These are phyloP conservation scores for Sphagnum fallax DNA, from an alignment of 228 moss, liverwort and hornwort genomes.

Conservation along the genomic window DNA sequence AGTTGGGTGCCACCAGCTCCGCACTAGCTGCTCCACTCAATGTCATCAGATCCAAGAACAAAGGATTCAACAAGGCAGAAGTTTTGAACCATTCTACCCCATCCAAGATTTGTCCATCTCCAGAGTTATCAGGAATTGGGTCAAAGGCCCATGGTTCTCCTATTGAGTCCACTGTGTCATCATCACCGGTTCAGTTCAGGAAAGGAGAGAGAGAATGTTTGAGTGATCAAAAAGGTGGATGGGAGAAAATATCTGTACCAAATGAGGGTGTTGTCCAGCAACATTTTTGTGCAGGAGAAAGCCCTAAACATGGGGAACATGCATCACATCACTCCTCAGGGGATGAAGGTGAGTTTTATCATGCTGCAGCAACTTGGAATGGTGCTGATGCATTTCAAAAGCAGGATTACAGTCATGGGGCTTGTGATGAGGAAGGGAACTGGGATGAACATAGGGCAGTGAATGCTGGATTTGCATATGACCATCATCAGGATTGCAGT, in stretches of 20 bases:
- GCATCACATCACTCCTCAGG: constrained; percentile 36
- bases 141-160: constrained; percentile 75
- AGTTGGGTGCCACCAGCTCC: not conserved
- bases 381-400: constrained; percentile 50
- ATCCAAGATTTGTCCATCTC: constrained; percentile 63
- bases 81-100: constrained; percentile 54
- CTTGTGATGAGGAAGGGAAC: constrained; percentile 60
- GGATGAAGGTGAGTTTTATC: constrained; percentile 42
- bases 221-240: constrained; percentile 18
- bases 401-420: constrained; percentile 47
- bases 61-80: constrained; percentile 18
- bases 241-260: constrained; percentile 17
- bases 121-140: constrained; percentile 58
- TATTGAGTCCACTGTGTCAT: constrained; percentile 90
- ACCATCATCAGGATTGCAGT: constrained; percentile 40
- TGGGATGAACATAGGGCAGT: constrained; percentile 55
- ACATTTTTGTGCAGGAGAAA: constrained; percentile 32
- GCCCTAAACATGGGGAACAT: constrained; percentile 27
- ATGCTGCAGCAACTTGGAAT: constrained; percentile 18
- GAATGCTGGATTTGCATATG: constrained; percentile 53
- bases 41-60: constrained; percentile 13
- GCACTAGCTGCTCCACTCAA: constrained; percentile 6
- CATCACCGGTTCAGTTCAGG: constrained; percentile 66
- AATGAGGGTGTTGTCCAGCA: constrained; percentile 20
- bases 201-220: constrained; percentile 20